These are phyloP conservation scores for Lablab purpureus DNA, from an alignment of 306 rosid genomes.

Conservation along the genomic window DNA sequence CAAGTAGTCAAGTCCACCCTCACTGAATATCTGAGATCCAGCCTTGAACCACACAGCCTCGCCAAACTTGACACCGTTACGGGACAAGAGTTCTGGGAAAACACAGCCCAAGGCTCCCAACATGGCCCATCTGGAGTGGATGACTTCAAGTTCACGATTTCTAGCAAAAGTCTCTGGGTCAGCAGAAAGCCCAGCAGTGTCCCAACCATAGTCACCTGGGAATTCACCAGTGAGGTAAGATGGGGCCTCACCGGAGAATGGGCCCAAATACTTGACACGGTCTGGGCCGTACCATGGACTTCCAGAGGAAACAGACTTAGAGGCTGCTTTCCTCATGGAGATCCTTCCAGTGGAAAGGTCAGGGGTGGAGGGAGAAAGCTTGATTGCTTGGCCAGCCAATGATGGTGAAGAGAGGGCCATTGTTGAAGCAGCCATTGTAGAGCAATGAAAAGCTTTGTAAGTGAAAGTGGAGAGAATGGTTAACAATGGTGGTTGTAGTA, in stretches of 20 bases:
- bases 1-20: too few species aligned
- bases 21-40: constrained; percentile 3
- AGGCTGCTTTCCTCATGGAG: background rate
- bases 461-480: constrained; percentile 9
- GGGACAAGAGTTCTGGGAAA: constrained; percentile 40
- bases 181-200: constrained; percentile 42
- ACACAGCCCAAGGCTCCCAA: constrained; percentile 37
- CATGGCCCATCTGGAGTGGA: constrained; percentile 46
- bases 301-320: background rate
- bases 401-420: constrained; percentile 48
- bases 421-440: background rate
- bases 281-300: too few species aligned
- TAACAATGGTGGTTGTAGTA: background rate
- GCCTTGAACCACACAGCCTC: constrained; percentile 43
- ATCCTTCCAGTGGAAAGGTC: background rate
- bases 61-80: constrained; percentile 32
- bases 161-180: constrained; percentile 43
- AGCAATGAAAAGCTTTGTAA: background rate
- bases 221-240: constrained; percentile 37
- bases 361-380: background rate
- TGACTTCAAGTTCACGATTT: constrained; percentile 40
- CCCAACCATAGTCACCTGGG: constrained; percentile 45
- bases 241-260: constrained; percentile 33
- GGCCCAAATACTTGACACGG: constrained; percentile 15
- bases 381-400: constrained; percentile 8